Evolutionary conservation across 345 rosid genomes (phyloP), one percentile per base, ranked within the genome.

Genomic region (Salix purpurea): DNA sequence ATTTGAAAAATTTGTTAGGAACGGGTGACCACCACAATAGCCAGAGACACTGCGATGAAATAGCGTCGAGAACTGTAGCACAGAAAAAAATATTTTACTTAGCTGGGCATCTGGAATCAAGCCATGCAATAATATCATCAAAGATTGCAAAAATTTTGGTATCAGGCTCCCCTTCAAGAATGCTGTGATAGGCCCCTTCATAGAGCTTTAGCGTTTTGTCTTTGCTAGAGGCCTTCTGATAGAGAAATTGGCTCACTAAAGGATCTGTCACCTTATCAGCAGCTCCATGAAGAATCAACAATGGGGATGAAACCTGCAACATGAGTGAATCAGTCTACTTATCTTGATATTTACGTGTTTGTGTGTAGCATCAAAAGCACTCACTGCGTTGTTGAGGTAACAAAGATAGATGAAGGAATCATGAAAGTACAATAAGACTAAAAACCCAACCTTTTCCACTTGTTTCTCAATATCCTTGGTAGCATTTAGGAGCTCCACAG

Each of bases 241-340:
- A 88, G 18, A 95, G 96, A 82, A 95, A 95, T 79, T 77, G 77
- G 85, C 99, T 95, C 79, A 92, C 88, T 21, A 71, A 61, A 9
- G 97, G 97, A 88, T 93, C 99, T 0, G 97, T 95, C 60, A 95
- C 89, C 88, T 87, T 90, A 76, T 95, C 99, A 1, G 88, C 94
- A 28, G 90, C 97, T 80, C 97, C 97, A 40, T 91, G 99, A 74
- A 95, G 90, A 75, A 95, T 88, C 82, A 93, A 81, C 81, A 95
- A 76, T 30, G 99, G 99, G 74, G 93, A 82, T n/a, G 96, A 90
- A 65, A 93, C 93, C 98, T 94, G 88, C 74, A 76, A 52, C 14
- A 2, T 0, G 16, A 13, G 1, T 7, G 23, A 58, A 66, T 79
- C 48, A 23, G 48, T 73, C 44, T 60, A 18, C 34, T 72, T 79